Conservation (phyloP, 768 basidiomycete genomes). For the Cystobasidiopsis lactophilus region DNA sequence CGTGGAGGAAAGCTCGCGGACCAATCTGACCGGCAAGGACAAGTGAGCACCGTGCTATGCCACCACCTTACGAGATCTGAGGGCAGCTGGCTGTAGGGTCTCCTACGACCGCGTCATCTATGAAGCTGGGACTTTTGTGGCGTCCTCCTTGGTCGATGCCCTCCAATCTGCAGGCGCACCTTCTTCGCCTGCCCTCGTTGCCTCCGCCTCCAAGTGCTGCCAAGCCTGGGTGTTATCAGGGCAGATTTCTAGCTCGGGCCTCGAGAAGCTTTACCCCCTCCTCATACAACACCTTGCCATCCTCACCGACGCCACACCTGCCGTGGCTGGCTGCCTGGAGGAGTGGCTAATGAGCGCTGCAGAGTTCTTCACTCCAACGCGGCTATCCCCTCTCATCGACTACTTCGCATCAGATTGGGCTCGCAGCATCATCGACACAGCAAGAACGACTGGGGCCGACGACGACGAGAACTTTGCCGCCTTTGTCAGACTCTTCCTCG, state of each 20-base stretch:
- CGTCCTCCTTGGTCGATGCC: conserved; percentile 10
- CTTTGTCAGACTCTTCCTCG: conserved; percentile 15
- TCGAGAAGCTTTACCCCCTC: conserved; percentile 16
- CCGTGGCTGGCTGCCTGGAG: conserved; percentile 12
- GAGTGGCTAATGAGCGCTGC: conserved; percentile 6
- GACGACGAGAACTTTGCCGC: conserved; percentile 12
- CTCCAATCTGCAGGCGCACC: neutral
- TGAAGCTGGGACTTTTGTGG: conserved; percentile 13
- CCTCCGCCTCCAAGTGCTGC: conserved; percentile 14
- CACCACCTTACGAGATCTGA: accelerated
- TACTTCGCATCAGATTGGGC: conserved; percentile 5
- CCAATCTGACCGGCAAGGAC: conserved; percentile 16
- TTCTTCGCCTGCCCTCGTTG: conserved; percentile 1
- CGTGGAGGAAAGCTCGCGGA: conserved; percentile 16
- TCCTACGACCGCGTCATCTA: conserved; percentile 13
- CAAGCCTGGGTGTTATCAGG: conserved; percentile 13
- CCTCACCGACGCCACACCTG: neutral
- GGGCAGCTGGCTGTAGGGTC: neutral
- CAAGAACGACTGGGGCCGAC: conserved; percentile 3
- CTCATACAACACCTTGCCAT: conserved; percentile 13
- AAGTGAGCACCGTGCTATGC: conserved; percentile 5
- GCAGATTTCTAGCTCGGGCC: conserved; percentile 9
- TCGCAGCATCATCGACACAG: neutral
- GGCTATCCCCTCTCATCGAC: conserved; percentile 11
- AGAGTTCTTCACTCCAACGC: conserved; percentile 2